A percentile compares a stretch with the other conserved stretches of the same genome.
phyloP scores from a whole-genome alignment of 192 early-diverging fungal species.

The Mortierella hygrophila region DNA sequence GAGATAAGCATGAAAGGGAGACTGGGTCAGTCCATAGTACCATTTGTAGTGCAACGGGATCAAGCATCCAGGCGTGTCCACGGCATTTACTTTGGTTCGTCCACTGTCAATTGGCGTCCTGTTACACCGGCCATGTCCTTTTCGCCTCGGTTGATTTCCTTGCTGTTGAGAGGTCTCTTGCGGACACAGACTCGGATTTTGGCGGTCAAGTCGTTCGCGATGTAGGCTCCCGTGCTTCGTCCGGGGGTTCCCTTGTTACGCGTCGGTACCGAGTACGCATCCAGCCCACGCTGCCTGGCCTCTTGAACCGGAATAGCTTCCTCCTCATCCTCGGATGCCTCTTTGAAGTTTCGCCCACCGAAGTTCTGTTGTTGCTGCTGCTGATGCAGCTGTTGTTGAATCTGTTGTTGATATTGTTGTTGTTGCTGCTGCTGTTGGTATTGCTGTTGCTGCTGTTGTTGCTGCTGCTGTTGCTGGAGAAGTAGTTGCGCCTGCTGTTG shows the following conservation, averaged over 20 bases:
- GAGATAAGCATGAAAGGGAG: not conserved
- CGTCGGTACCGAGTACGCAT: slow-evolving; percentile 84
- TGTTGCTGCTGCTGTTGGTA: slow-evolving; percentile 14
- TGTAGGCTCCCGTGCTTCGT: slow-evolving; percentile 36
- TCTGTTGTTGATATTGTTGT: slow-evolving; percentile 26
- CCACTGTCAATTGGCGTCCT: slow-evolving; percentile 80
- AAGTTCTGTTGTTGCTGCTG: slow-evolving; percentile 30
- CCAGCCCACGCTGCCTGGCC: slow-evolving; percentile 58
- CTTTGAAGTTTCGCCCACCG: slow-evolving; percentile 49
- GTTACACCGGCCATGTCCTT: slow-evolving; percentile 84
- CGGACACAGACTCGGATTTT: slow-evolving; percentile 97
- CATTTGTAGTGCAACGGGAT: not conserved
- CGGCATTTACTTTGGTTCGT: slow-evolving; percentile 90
- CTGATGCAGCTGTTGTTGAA: slow-evolving; percentile 21
- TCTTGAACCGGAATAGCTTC: slow-evolving; percentile 44
- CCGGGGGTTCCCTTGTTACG: slow-evolving; percentile 36
- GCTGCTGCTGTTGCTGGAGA: slow-evolving; percentile 39
- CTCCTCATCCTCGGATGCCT: slow-evolving; percentile 60
- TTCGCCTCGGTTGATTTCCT: slow-evolving; percentile 85
- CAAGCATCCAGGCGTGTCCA: not conserved
- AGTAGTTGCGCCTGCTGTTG: slow-evolving; percentile 32
- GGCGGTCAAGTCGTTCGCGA: slow-evolving; percentile 71
- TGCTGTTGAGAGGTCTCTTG: slow-evolving; percentile 93
- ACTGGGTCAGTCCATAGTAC: not conserved
- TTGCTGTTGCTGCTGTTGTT: slow-evolving; percentile 23